These are phyloP conservation scores for Prunus mira DNA, from an alignment of 306 rosid species.

Conservation along the genomic window DNA sequence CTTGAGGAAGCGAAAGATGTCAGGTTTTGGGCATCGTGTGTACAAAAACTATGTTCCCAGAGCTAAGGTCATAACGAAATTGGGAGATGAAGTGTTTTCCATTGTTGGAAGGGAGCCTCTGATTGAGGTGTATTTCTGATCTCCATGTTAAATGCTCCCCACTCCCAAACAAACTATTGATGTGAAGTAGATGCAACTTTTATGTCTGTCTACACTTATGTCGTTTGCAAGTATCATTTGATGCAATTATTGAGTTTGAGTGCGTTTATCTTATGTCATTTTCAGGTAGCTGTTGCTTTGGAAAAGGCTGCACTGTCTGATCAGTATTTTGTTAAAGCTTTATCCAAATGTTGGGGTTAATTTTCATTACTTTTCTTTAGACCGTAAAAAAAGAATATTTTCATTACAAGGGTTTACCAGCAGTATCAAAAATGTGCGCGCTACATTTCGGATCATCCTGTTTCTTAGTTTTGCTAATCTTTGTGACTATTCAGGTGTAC, in stretches of 20 bases:
- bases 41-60: constrained; percentile 94
- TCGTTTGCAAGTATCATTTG: neutral
- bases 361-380: constrained; percentile 3
- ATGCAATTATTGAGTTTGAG: neutral
- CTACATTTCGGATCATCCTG: neutral
- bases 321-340: constrained; percentile 72
- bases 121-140: constrained; percentile 59
- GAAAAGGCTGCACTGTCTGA: constrained; percentile 87
- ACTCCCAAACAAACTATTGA: neutral
- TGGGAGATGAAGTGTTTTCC: constrained; percentile 86
- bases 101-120: constrained; percentile 92
- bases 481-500: constrained; percentile 54
- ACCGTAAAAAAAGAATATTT: no score
- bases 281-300: constrained; percentile 82
- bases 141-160: neutral
- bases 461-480: constrained; percentile 9
- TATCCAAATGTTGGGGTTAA: constrained; percentile 94
- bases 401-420: no score
- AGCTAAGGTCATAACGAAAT: constrained; percentile 70
- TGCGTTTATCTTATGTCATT: constrained; percentile 9
- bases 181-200: neutral
- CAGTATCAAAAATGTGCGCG: no score
- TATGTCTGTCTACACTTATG: neutral
- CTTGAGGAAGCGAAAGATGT: constrained; percentile 81
- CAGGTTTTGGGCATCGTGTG: constrained; percentile 94